Percentiles rank a stretch among this genome's conserved stretches.
Conservation (phyloP, 176 grass and related monocot genomes). For the Calamus simplicifolius region DNA sequence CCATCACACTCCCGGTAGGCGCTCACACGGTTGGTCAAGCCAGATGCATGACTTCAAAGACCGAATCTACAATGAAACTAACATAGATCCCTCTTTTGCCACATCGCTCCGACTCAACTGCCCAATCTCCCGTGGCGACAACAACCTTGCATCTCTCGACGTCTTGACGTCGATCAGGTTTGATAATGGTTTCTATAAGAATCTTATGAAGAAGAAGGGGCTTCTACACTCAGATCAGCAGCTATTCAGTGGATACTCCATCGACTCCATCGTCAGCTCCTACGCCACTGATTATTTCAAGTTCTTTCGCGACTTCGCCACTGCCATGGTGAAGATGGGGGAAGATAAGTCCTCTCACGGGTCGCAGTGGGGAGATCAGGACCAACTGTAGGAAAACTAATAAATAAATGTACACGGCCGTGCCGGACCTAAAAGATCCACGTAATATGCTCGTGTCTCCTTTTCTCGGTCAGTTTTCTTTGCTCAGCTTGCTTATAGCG, state of each 20-base stretch:
- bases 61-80: conserved; percentile 48
- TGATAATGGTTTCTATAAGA: conserved; percentile 35
- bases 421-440: no score
- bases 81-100: conserved; percentile 31
- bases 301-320: conserved; percentile 41
- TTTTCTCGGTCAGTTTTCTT: no score
- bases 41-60: conserved; percentile 36
- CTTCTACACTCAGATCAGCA: conserved; percentile 68
- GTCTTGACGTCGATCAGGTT: conserved; percentile 30
- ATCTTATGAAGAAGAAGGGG: conserved; percentile 25
- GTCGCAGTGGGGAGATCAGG: conserved; percentile 42
- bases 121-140: conserved; percentile 26
- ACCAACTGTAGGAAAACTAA: conserved; percentile 36
- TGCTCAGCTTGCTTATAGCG: no score
- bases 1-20: no score
- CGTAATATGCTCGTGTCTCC: no score
- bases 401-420: conserved; percentile 2
- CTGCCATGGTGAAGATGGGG: conserved; percentile 50
- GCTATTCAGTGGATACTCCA: conserved; percentile 36
- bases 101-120: conserved; percentile 32
- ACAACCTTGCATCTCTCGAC: conserved; percentile 41
- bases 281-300: conserved; percentile 25
- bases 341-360: conserved; percentile 46
- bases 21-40: conserved; percentile 57
- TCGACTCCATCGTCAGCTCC: conserved; percentile 31